These are phyloP conservation scores for Penicillium lividum DNA, from an alignment of 495 filamentous ascomycete species.

Conservation along the genomic window DNA sequence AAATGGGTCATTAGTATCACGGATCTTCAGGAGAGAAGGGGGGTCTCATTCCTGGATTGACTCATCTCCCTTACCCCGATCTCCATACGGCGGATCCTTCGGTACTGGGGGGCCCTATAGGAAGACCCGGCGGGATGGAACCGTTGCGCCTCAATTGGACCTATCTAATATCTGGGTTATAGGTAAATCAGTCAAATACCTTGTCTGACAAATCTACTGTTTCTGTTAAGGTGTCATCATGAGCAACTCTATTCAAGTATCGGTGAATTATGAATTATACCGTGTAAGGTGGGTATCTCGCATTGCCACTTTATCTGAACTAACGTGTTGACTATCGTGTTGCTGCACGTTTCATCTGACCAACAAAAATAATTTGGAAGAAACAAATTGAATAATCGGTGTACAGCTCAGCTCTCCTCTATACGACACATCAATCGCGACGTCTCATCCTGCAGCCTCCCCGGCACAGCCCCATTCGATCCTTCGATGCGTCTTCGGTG, in stretches of 20 bases:
- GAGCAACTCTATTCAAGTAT: slow-evolving; percentile 1
- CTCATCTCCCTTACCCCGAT: slow-evolving; percentile 1
- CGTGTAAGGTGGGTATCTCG: neutral
- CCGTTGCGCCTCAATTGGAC: slow-evolving; percentile 27
- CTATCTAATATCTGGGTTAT: neutral
- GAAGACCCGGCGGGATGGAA: slow-evolving; percentile 28
- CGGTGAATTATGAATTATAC: neutral
- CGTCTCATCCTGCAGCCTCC: slow-evolving; percentile 21
- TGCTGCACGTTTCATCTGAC: neutral
- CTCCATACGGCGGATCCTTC: slow-evolving; percentile 1
- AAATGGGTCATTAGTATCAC: too few species aligned
- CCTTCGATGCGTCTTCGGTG: slow-evolving; percentile 46
- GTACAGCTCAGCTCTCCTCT: neutral
- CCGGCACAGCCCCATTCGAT: slow-evolving; percentile 24
- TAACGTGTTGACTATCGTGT: neutral
- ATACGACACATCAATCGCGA: slow-evolving; percentile 2
- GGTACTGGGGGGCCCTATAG: neutral
- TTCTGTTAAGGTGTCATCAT: neutral
- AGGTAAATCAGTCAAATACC: neutral
- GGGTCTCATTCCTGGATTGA: slow-evolving; percentile 14
- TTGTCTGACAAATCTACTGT: too few species aligned
- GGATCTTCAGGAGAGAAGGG: slow-evolving; percentile 32
- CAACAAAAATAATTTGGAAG: too few species aligned
- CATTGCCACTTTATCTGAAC: neutral
- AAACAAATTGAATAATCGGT: neutral